Conservation (phyloP, 2,329 filamentous ascomycete species). For the Colletotrichum lentis region DNA sequence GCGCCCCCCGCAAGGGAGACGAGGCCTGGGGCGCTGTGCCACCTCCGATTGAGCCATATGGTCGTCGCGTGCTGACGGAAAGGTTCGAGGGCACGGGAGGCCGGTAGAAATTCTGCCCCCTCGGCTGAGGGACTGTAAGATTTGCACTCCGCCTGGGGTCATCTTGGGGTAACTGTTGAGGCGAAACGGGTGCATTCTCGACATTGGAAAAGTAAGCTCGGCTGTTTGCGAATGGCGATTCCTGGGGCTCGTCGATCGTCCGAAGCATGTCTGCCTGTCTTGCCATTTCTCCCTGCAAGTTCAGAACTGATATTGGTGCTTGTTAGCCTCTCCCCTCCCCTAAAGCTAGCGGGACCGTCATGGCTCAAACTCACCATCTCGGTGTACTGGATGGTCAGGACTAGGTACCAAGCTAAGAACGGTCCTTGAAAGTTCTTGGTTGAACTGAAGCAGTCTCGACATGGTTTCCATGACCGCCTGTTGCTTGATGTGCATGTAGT, state of each 20-base stretch:
- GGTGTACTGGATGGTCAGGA: conserved; percentile 78
- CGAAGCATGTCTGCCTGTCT: conserved; percentile 67
- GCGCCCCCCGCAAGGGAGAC: conserved; percentile 74
- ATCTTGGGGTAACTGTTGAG: conserved; percentile 85
- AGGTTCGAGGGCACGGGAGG: conserved; percentile 84
- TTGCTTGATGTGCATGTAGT: conserved; percentile 81
- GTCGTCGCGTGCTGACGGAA: conserved; percentile 75
- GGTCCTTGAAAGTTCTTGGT: conserved; percentile 81
- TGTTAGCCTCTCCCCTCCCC: conserved; percentile 13
- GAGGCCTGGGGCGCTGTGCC: conserved; percentile 74
- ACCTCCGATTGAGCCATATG: conserved; percentile 85
- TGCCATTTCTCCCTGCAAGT: conserved; percentile 67
- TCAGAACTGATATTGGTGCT: conserved; percentile 54
- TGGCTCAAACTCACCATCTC: conserved; percentile 72
- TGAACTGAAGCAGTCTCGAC: conserved; percentile 75
- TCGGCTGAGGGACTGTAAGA: conserved; percentile 67
- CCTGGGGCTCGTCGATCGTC: conserved; percentile 70
- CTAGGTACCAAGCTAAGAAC: conserved; percentile 78
- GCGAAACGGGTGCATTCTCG: conserved; percentile 83
- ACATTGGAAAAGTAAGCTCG: conserved; percentile 72
- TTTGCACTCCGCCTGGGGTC: conserved; percentile 75
- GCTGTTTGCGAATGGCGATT: conserved; percentile 69
- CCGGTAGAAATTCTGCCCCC: conserved; percentile 71
- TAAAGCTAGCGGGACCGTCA: background rate
- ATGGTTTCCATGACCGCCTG: conserved; percentile 84